Conservation (phyloP, 2,329 filamentous ascomycete species). For the Gremmenia infestans region DNA sequence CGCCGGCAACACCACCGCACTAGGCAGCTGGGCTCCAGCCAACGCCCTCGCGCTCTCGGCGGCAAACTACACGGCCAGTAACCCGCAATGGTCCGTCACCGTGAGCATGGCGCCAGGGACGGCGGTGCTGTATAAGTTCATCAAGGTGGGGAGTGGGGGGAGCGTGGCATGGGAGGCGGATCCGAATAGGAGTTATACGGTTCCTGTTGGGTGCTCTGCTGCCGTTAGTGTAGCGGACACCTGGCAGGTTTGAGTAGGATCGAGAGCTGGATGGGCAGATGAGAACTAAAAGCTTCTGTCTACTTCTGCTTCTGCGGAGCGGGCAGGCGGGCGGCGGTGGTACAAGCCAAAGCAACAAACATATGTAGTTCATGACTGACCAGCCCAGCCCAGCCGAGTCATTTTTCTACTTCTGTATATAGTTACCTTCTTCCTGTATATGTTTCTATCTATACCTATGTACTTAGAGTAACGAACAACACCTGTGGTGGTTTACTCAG, state of each 20-base stretch:
- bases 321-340: too few species aligned
- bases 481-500: too few species aligned
- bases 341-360: too few species aligned
- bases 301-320: too few species aligned
- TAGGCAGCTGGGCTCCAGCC: slow-evolving; percentile 57
- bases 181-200: slow-evolving; percentile 19
- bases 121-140: slow-evolving; percentile 62
- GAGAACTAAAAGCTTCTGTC: neutral
- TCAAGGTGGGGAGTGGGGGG: slow-evolving; percentile 50
- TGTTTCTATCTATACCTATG: too few species aligned
- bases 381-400: too few species aligned
- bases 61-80: slow-evolving; percentile 50
- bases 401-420: too few species aligned
- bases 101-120: slow-evolving; percentile 51
- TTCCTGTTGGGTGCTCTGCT: slow-evolving; percentile 13
- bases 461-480: too few species aligned
- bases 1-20: slow-evolving; percentile 50
- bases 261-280: neutral
- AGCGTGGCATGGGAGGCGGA: slow-evolving; percentile 57
- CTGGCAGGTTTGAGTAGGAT: slow-evolving; percentile 9
- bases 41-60: slow-evolving; percentile 53
- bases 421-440: too few species aligned
- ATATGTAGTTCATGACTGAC: too few species aligned
- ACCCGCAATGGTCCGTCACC: slow-evolving; percentile 56
- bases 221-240: slow-evolving; percentile 11